phyloP scores from a whole-genome alignment of 2,329 filamentous ascomycete genomes.

The Diaporthe vexans region DNA sequence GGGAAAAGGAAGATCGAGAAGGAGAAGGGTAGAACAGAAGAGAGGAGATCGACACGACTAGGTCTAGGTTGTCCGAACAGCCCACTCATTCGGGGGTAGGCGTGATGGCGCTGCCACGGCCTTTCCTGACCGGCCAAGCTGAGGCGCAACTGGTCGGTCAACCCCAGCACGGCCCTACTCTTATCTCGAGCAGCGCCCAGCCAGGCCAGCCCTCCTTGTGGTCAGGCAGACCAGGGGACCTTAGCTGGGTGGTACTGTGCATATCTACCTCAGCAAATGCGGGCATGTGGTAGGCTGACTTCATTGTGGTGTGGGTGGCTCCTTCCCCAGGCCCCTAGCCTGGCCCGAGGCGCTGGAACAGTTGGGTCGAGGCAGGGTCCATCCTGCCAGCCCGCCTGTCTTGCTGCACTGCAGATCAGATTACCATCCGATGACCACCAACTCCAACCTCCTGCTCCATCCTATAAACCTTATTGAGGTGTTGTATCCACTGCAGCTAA shows the following conservation, averaged over 20 bases:
- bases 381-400: no score
- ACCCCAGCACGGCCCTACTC: slow-evolving; percentile 6
- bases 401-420: slow-evolving; percentile 22
- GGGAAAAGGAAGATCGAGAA: background rate
- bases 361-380: background rate
- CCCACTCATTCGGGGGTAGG: slow-evolving; percentile 16
- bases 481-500: background rate
- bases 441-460: background rate
- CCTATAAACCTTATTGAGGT: slow-evolving; percentile 11
- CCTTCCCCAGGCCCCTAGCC: background rate
- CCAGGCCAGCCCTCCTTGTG: background rate
- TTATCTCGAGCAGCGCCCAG: slow-evolving; percentile 21
- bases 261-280: no score
- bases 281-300: background rate
- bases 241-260: no score
- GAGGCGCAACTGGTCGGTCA: slow-evolving; percentile 27
- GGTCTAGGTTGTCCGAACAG: slow-evolving; percentile 8
- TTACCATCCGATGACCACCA: background rate
- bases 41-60: slow-evolving; percentile 7
- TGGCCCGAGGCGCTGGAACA: slow-evolving; percentile 22
- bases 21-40: background rate
- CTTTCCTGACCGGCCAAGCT: slow-evolving; percentile 15
- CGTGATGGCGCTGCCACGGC: background rate
- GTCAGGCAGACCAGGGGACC: no score
- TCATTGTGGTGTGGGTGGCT: slow-evolving; percentile 13